A percentile compares a stretch with the other conserved stretches of the same genome.
These are phyloP conservation scores for Hawksworthiomyces lignivorus DNA, from an alignment of 2,329 filamentous ascomycete species.

Conservation along the genomic window DNA sequence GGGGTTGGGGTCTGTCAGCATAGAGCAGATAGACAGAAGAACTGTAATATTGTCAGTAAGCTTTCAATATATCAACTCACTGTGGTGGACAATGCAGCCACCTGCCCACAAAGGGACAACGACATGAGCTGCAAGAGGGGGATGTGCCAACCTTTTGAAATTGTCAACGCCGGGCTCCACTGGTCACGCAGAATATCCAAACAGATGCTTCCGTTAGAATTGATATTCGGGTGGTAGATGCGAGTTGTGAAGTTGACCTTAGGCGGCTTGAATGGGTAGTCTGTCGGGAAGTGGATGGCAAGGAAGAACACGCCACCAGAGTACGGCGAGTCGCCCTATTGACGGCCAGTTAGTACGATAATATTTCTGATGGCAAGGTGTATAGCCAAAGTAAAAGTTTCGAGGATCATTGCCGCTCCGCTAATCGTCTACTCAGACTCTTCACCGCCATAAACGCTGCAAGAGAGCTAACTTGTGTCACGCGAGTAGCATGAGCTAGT, in stretches of 20 bases:
- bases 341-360: too few species aligned
- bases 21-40: conserved; percentile 96
- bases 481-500: too few species aligned
- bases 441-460: too few species aligned
- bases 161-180: conserved; percentile 97
- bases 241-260: conserved; percentile 99
- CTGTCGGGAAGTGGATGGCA: conserved; percentile 97
- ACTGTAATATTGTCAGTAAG: conserved; percentile 45
- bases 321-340: conserved; percentile 88
- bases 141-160: conserved; percentile 83
- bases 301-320: conserved; percentile 98
- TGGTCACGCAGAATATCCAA: conserved; percentile 97
- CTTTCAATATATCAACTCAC: too few species aligned
- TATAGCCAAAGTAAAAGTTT: too few species aligned
- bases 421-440: too few species aligned
- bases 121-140: too few species aligned
- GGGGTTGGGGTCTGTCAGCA: conserved; percentile 98
- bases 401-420: too few species aligned
- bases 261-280: conserved; percentile 99
- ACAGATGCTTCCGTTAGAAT: conserved; percentile 99
- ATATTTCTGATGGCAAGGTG: too few species aligned
- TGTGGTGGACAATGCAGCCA: too few species aligned
- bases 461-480: too few species aligned
- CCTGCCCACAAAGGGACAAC: too few species aligned
- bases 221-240: conserved; percentile 99